These are phyloP conservation scores for Thuidium tamariscinum DNA, from an alignment of 225 moss, liverwort and hornwort genomes.

Conservation along the genomic window DNA sequence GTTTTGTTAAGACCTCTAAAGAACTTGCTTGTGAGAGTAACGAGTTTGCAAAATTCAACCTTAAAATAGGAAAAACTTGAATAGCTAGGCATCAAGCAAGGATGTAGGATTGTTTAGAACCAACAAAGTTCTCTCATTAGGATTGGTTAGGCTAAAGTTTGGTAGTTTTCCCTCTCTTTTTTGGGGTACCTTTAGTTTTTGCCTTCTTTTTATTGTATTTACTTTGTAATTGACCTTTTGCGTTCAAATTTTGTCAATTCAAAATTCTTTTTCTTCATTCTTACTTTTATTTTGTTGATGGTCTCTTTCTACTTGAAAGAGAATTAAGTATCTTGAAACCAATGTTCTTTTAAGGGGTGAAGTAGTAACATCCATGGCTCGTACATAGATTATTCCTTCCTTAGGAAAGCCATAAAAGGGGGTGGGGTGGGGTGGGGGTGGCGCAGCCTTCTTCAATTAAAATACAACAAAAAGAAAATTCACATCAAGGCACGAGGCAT, in stretches of 20 bases:
- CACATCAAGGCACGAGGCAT: no score
- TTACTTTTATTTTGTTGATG: background rate
- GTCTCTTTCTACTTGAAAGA: background rate
- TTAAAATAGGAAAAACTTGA: background rate
- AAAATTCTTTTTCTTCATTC: no score
- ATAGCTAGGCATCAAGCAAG: rapidly evolving
- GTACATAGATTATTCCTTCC: rapidly evolving
- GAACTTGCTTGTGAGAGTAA: rapidly evolving
- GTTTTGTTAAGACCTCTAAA: background rate
- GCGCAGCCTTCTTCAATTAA: no score
- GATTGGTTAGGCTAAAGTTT: rapidly evolving
- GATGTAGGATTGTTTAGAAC: rapidly evolving
- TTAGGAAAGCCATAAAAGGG: no score
- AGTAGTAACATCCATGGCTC: rapidly evolving
- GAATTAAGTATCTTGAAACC: background rate
- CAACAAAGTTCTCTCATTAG: rapidly evolving
- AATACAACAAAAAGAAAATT: no score
- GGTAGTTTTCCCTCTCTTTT: rapidly evolving
- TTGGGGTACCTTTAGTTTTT: rapidly evolving
- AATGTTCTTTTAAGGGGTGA: background rate
- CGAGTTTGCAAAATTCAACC: background rate
- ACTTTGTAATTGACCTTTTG: rapidly evolving
- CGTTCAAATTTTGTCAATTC: background rate
- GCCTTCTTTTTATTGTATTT: no score
- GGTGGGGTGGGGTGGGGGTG: no score